Evolutionary conservation across 139 green algal genomes (phyloP).

Genomic region (Volvox africanus): DNA sequence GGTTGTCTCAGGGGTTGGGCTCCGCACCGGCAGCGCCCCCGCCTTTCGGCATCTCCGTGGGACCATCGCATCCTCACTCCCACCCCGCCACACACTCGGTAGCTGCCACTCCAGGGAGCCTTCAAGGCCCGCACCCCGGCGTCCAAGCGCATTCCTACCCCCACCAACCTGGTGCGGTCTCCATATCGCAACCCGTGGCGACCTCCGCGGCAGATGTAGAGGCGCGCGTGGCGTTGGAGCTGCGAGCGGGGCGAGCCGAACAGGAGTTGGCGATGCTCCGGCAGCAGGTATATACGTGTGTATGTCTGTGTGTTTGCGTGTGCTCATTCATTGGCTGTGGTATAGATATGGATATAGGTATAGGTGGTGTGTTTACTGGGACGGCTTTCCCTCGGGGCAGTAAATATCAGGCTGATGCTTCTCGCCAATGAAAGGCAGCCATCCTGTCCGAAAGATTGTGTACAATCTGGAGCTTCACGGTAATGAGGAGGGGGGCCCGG

Average conservation of each 20-base stretch:
- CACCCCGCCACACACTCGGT: neutral
- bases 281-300: slow-evolving; percentile 31
- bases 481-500: too few species aligned
- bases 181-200: neutral
- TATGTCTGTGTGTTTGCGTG: too few species aligned
- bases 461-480: too few species aligned
- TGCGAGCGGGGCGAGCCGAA: slow-evolving; percentile 58
- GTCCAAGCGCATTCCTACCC: neutral
- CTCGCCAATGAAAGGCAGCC: too few species aligned
- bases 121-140: neutral
- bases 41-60: neutral
- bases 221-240: slow-evolving; percentile 57
- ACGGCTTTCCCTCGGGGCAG: too few species aligned
- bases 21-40: neutral
- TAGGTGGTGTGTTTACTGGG: too few species aligned
- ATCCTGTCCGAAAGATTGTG: too few species aligned
- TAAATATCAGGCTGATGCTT: too few species aligned
- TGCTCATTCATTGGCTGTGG: too few species aligned
- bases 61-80: neutral
- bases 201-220: slow-evolving; percentile 53
- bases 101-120: neutral
- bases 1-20: slow-evolving; percentile 6
- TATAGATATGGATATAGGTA: too few species aligned
- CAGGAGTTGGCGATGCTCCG: slow-evolving; percentile 51
- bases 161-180: neutral